Percentiles rank a stretch among this genome's conserved stretches.
These are phyloP conservation scores for Sutorius eximius DNA, from an alignment of 1,284 basidiomycete species.

Conservation along the genomic window DNA sequence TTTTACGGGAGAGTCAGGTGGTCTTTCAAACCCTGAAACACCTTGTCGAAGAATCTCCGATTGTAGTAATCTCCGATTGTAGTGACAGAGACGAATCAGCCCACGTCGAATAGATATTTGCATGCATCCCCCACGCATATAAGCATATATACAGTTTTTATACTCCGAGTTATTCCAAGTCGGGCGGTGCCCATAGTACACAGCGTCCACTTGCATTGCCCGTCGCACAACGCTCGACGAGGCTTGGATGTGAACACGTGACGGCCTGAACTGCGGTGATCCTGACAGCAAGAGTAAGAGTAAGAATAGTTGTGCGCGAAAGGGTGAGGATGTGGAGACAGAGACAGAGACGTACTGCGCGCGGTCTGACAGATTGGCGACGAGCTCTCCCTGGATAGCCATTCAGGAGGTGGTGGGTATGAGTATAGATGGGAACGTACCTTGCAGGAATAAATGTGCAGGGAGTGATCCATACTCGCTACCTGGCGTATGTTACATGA, in stretches of 20 bases:
- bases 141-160: background rate
- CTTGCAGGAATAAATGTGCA: slow-evolving; percentile 72
- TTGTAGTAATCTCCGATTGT: too few relatives aligned
- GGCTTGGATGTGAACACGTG: slow-evolving; percentile 78
- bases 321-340: too few relatives aligned
- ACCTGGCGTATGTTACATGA: slow-evolving; percentile 43
- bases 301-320: too few relatives aligned
- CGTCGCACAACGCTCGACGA: slow-evolving; percentile 68
- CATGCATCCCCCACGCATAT: background rate
- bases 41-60: too few relatives aligned
- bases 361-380: slow-evolving; percentile 60
- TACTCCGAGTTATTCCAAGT: slow-evolving; percentile 11
- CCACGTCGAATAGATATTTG: background rate
- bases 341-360: slow-evolving; percentile 43
- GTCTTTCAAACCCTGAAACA: too few relatives aligned
- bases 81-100: too few relatives aligned
- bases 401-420: background rate
- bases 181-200: slow-evolving; percentile 69
- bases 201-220: slow-evolving; percentile 78
- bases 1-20: too few relatives aligned
- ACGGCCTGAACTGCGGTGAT: slow-evolving; percentile 80
- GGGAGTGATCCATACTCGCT: slow-evolving; percentile 72
- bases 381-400: slow-evolving; percentile 55
- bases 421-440: slow-evolving; percentile 34
- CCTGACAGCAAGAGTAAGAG: slow-evolving; percentile 22